Evolutionary conservation across 164 flowering plant genomes (phyloP).

Genomic region (Tetracentron sinense): DNA sequence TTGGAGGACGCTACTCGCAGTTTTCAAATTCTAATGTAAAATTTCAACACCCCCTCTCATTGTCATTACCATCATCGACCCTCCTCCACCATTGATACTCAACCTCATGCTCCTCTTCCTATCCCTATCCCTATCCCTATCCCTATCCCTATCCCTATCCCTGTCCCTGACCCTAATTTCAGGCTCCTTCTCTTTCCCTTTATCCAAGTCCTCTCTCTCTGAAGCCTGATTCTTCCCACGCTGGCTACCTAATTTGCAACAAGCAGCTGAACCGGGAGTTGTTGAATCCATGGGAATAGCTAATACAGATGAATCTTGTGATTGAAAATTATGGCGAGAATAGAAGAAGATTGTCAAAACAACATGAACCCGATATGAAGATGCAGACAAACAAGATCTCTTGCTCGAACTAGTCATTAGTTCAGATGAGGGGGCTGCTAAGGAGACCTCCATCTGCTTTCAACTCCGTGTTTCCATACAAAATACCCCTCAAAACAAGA

Average conservation of each 20-base stretch:
- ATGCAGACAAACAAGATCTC: constrained; percentile 49
- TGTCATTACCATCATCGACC: constrained; percentile 58
- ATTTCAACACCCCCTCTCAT: constrained; percentile 68
- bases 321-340: constrained; percentile 42
- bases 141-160: too few species aligned
- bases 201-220: constrained; percentile 50
- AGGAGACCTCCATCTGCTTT: constrained; percentile 99
- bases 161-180: constrained; percentile 66
- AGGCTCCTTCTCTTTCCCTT: constrained; percentile 90
- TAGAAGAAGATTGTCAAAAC: constrained; percentile 45
- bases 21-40: constrained; percentile 73
- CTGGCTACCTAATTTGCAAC: constrained; percentile 35
- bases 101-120: constrained; percentile 46
- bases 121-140: constrained; percentile 67
- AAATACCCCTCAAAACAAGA: constrained; percentile 31
- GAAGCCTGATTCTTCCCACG: constrained; percentile 35
- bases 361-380: constrained; percentile 28
- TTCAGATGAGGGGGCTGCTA: constrained; percentile 79
- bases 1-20: constrained; percentile 91
- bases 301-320: constrained; percentile 25
- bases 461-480: constrained; percentile 99
- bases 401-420: constrained; percentile 64
- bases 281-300: constrained; percentile 51
- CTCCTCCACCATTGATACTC: constrained; percentile 43
- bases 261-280: constrained; percentile 47